Conservation (phyloP, 2,329 filamentous ascomycete genomes). For the Colletotrichum spaethianum region DNA sequence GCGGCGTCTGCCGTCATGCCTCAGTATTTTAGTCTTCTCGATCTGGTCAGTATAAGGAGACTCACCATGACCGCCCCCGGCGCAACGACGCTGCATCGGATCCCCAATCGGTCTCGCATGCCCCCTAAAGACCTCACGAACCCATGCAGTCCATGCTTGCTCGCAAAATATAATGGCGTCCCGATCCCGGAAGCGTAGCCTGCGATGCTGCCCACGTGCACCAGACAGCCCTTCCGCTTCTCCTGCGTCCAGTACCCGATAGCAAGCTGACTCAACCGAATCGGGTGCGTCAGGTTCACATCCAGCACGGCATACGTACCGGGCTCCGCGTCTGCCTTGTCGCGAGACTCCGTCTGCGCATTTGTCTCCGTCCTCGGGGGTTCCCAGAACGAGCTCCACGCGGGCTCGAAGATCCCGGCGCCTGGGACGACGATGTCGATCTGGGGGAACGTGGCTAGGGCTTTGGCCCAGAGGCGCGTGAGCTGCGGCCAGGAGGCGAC, state of each 20-base stretch:
- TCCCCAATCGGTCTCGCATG: conserved; percentile 51
- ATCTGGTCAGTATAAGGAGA: neutral
- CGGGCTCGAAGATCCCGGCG: conserved; percentile 56
- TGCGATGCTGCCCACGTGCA: conserved; percentile 53
- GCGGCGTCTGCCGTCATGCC: conserved; percentile 47
- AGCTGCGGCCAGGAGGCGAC: conserved; percentile 55
- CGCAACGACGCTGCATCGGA: conserved; percentile 51
- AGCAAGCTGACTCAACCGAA: conserved; percentile 55
- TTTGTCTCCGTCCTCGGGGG: conserved; percentile 50
- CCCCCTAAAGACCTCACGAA: conserved; percentile 51
- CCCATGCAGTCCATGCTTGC: conserved; percentile 54
- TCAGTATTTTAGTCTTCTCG: conserved; percentile 2
- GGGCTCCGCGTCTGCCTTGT: conserved; percentile 47
- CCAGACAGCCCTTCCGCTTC: conserved; percentile 48
- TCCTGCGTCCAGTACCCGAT: conserved; percentile 54
- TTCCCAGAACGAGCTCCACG: conserved; percentile 54
- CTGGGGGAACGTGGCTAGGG: conserved; percentile 47
- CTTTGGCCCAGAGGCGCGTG: conserved; percentile 48
- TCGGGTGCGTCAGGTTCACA: conserved; percentile 55
- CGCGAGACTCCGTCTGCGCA: conserved; percentile 46
- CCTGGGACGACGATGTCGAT: conserved; percentile 56
- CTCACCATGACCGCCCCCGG: conserved; percentile 52
- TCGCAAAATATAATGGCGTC: conserved; percentile 55
- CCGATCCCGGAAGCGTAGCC: conserved; percentile 48
- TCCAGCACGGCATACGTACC: conserved; percentile 53